Evolutionary conservation across 768 basidiomycete genomes (phyloP), one percentile per base, ranked within the genome.

Genomic region (Panaeolus cyanescens): DNA sequence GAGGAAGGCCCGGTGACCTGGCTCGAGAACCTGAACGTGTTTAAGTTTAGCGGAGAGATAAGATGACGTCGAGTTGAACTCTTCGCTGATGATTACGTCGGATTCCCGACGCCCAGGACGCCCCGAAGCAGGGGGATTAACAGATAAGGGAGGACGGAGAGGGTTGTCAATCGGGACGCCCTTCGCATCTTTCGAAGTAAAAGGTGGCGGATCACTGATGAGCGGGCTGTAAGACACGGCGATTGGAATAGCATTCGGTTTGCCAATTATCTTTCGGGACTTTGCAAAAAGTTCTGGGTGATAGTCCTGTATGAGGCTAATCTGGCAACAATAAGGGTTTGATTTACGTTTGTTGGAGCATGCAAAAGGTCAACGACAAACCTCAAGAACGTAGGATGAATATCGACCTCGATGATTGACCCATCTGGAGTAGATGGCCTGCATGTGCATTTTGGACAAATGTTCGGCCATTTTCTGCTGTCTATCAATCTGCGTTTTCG

Each of bases 351-450:
- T 30, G 22, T 2, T 19, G 10, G 34, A 36, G 6, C 34, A 25
- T 36, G n/a, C n/a, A 32, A 17, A 5, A 13, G 32, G 8, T 30
- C 13, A 22, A 13, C 2, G 3, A 31, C 63, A 28, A 40, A 67
- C 65, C 56, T 67, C 65, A 25, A 64, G 54, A 8, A 62, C 65
- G 28, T 67, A 67, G 12, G 63, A 61, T 5, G 65, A 61, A 19
- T 67, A 67, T 6, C 63, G 59, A 12, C 37, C 60, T 30, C 59
- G 58, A 50, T 64, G 65, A 28, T 67, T 56, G 36, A 56, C 62
- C 65, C 65, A 67, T 32, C 56, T 62, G 3, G n/a, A 34, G n/a
- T 60, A 60, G 15, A 67, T 57, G 2, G 61, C 20, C 17, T 30
- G 33, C 50, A 64, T 31, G 1, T 56, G 65, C 5, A 64, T 32